Evolutionary conservation across 1,139 yeast genomes (phyloP), one percentile per base, ranked within the genome.

Genomic region (Geotrichum klebahnii): DNA sequence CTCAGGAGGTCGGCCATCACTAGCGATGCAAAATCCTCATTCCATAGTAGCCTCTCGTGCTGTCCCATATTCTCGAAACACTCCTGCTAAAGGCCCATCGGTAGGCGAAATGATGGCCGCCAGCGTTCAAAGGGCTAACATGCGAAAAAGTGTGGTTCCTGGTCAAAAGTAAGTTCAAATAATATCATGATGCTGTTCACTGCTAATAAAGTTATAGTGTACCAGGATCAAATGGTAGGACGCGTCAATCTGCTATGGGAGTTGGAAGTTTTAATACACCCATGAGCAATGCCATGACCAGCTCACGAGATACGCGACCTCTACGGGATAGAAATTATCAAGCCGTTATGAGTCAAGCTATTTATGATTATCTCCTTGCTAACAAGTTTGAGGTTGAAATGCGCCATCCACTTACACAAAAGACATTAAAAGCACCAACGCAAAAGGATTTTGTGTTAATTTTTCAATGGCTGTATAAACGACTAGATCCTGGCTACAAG

Each of bases 371-470:
- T 64, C 69, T 89, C 44, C 69, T 76, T 12, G 68, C 70, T 5
- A 78, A 82, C 63, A 77, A 78, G 62, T 89, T 85, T 65, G 95
- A 84, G 61, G 68, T 78, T 28, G 90, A 84, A 54, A 82, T 82
- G 74, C 81, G 80, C 58, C 87, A 83, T 58, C 78, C 87, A 1
- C 67, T 89, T 28, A 77, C 87, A 2, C 72, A 75, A 20, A 82
- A 81, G 62, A 79, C 88, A 1, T 70, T 89, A 52, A 76, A 74
- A 57, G 81, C 78, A 57, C 97, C 97, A 6, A 88, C 96, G 0
- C 97, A 89, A 62, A 86, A 84, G 63, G 96, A 87, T 59, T 89
- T 89, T 66, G 81, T 80, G 9, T 65, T 78, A 46, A 81, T 89
- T 17, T 89, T 89, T 68, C 85, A 84, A 64, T 90, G 89, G 76